Evolutionary conservation across 1,139 yeast species (phyloP), one percentile per base, ranked within the genome.

Genomic region (Candida sp.): DNA sequence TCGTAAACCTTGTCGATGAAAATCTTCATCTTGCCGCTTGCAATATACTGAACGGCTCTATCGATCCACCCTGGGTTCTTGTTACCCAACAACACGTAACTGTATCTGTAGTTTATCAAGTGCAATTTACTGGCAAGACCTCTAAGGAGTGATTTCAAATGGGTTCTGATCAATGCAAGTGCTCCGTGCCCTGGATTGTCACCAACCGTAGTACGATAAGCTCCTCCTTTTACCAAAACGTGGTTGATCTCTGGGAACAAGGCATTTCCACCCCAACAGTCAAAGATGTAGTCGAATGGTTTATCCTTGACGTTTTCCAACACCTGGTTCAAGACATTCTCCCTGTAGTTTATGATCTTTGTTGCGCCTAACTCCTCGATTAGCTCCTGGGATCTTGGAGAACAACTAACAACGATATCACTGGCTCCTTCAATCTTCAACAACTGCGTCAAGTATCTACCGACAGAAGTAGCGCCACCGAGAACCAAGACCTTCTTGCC

Each of bases 381-480:
- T 34, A 73, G 59, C 4, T 67, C 76, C 9, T 68, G 67, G 12
- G 86, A 65, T 25, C 49, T 50, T 4, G 58, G 49, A 0, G 75
- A 70, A 53, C 73, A 68, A 7, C 69, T 73, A 2, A 75, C 80
- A 1, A 80, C 80, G 7, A 85, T 70, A 46, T 77, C 75, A 35
- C 66, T 64, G 3, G 81, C 77, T 3, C 75, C 68, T 55, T 75
- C 78, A 51, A 70, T 65, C 56, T 81, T 84, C 27, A 85, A 78
- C 23, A 88, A 60, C 61, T 86, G 90, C 27, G 84, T 72, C 2
- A 80, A 77, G 67, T 73, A 78, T 53, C 82, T 66, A 1, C 94
- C 96, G 6, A 87, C 88, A 8, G 86, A 73, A 1, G 94, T 82
- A 3, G 89, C 83, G 11, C 88, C 94, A 41, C 96, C 96, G 53